Conservation (phyloP, 2,329 filamentous ascomycete species). For the Epichloe gansuensis region DNA sequence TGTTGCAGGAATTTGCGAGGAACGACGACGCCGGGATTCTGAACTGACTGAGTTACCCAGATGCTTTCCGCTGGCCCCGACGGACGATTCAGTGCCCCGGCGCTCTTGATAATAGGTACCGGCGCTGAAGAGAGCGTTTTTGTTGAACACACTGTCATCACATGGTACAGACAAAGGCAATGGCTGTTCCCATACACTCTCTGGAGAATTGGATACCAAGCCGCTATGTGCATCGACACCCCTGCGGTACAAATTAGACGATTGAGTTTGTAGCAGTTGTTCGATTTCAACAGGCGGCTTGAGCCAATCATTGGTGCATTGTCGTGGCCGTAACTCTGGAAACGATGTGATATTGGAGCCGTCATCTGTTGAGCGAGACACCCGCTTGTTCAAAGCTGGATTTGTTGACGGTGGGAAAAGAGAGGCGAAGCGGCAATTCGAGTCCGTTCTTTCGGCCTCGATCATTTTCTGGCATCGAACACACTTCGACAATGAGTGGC, state of each 20-base stretch:
- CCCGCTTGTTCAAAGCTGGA: not conserved
- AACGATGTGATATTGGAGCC: conserved; percentile 23
- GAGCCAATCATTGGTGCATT: conserved; percentile 22
- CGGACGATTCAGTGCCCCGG: conserved; percentile 1
- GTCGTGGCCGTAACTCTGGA: conserved; percentile 19
- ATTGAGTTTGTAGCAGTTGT: conserved; percentile 3
- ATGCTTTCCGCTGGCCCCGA: conserved; percentile 8
- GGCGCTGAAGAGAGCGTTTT: conserved; percentile 12
- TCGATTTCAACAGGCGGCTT: conserved; percentile 13
- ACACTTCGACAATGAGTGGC: not conserved
- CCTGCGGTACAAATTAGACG: conserved; percentile 14
- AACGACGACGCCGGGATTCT: conserved; percentile 16
- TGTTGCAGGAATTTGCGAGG: conserved; percentile 9
- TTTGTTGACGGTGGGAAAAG: not conserved
- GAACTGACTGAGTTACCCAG: conserved; percentile 14
- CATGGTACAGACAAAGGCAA: conserved; percentile 5
- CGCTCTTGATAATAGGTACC: not conserved
- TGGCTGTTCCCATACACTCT: conserved; percentile 7
- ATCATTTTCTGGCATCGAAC: not conserved
- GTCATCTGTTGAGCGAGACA: conserved; percentile 7
- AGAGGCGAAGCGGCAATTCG: not conserved
- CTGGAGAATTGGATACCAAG: conserved; percentile 3
- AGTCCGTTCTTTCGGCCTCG: not conserved
- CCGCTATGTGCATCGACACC: conserved; percentile 21
- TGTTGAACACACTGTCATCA: conserved; percentile 12